phyloP scores from a whole-genome alignment of 192 early-diverging fungal species.

The Cetraspora pellucida region DNA sequence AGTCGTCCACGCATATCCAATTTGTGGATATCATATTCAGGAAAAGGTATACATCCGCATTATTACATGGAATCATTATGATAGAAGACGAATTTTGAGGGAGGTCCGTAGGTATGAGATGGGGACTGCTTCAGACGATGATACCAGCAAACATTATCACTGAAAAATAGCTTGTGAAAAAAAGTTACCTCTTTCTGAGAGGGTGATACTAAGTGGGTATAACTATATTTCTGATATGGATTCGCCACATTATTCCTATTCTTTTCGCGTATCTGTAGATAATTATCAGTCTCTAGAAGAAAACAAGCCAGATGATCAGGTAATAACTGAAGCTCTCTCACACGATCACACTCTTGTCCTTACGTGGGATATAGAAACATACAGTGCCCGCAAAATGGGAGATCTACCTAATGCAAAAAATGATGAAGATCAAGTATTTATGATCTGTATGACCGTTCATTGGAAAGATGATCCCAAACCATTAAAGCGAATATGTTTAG shows the following conservation, averaged over 20 bases:
- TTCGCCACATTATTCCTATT: constrained; percentile 10
- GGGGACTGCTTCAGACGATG: not conserved
- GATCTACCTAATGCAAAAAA: not conserved
- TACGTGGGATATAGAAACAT: constrained; percentile 10
- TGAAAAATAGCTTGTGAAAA: constrained; percentile 2
- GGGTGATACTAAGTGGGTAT: not conserved
- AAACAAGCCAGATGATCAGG: not conserved
- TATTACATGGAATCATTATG: constrained; percentile 17
- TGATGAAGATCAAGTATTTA: not conserved
- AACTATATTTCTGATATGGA: not conserved
- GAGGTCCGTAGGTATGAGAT: too few relatives aligned
- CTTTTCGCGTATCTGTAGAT: constrained; percentile 10
- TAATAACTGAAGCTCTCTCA: not conserved
- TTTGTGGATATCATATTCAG: not conserved
- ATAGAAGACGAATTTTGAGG: not conserved
- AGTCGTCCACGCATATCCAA: not conserved
- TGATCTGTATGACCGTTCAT: constrained; percentile 16
- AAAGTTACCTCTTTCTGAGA: constrained; percentile 3
- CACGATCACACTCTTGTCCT: not conserved
- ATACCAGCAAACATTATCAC: not conserved
- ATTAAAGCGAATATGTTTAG: not conserved
- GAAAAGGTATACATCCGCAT: not conserved
- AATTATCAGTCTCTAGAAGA: not conserved
- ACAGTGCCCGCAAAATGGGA: not conserved
- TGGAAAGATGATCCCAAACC: not conserved